Evolutionary conservation across 2,329 filamentous ascomycete genomes (phyloP), one percentile per base, ranked within the genome.

Genomic region (Ceratocystis cacaofunesta): DNA sequence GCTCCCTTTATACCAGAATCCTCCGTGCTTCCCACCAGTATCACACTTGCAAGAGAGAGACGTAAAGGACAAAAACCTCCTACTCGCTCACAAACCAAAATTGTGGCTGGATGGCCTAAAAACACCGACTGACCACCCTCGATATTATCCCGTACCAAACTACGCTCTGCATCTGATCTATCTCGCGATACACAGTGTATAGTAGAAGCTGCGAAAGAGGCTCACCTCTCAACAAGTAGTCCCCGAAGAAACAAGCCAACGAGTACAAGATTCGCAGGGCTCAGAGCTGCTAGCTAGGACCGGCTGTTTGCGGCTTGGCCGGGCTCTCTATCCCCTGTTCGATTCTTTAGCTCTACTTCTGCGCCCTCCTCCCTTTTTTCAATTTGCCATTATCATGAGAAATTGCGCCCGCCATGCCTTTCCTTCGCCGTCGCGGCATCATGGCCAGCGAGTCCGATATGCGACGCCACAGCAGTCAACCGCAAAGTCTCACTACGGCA

Each of bases 371-470:
- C 28, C 55, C 55, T 28, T 52, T 63, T 65, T 44, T 41, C 64
- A 58, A 43, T 48, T 46, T 70, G 70, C 73, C 28, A 64, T 60
- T 62, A 65, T 65, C 58, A 75, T 69, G 72, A 78, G 77, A 76
- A 75, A 68, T 73, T 72, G 70, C 71, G 71, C 73, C 72, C 72
- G 75, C 69, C 71, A 85, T 85, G 82, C 81, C 82, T 71, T 82
- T 85, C 70, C 76, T 84, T 75, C 82, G 82, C 76, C 82, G 82
- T 74, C 81, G 81, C 73, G 82, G 80, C 76, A 81, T 80, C 71
- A 76, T 79, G 77, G 80, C 78, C 75, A 83, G 79, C 77, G 82
- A 85, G 72, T 78, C 77, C 68, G 81, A 84, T 69, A 82, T 82
- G 76, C 80, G 80, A 72, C 80, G 80, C 64, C 80, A 81, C 70